phyloP scores from a whole-genome alignment of 208 protist genomes.

The Leishmania amazonensis region DNA sequence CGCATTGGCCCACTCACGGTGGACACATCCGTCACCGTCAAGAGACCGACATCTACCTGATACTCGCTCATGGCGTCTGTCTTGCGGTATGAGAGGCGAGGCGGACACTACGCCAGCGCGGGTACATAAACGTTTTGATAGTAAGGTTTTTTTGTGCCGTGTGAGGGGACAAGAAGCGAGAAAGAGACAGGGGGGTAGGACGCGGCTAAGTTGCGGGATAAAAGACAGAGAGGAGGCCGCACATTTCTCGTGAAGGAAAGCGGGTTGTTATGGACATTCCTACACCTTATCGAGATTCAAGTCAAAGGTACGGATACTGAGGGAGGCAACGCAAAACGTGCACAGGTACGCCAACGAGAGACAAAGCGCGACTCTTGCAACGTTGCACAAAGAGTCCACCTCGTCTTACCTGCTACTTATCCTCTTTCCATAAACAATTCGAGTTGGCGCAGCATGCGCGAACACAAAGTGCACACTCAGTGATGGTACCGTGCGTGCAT shows the following conservation, averaged over 20 bases:
- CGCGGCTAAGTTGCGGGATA: neutral
- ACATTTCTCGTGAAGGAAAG: neutral
- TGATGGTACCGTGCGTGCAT: neutral
- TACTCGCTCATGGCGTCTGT: slow-evolving; percentile 62
- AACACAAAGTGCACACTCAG: neutral
- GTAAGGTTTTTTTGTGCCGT: neutral
- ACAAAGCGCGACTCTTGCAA: neutral
- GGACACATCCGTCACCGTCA: slow-evolving; percentile 78
- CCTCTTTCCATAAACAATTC: neutral
- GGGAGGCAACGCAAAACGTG: neutral
- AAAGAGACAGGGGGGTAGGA: neutral
- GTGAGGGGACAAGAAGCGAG: neutral
- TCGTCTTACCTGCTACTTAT: neutral
- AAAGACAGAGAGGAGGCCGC: neutral
- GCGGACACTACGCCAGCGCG: neutral
- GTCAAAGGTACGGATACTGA: neutral
- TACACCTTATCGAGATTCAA: neutral
- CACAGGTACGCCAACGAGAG: neutral
- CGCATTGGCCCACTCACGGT: slow-evolving; percentile 85
- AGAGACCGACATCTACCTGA: slow-evolving; percentile 78
- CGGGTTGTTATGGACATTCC: neutral
- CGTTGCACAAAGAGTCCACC: neutral
- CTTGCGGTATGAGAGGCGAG: neutral
- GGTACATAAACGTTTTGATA: neutral
- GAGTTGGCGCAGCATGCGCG: neutral